Evolutionary conservation across 306 rosid genomes (phyloP), one percentile per base, ranked within the genome.

Genomic region (Vigna trinervia): DNA sequence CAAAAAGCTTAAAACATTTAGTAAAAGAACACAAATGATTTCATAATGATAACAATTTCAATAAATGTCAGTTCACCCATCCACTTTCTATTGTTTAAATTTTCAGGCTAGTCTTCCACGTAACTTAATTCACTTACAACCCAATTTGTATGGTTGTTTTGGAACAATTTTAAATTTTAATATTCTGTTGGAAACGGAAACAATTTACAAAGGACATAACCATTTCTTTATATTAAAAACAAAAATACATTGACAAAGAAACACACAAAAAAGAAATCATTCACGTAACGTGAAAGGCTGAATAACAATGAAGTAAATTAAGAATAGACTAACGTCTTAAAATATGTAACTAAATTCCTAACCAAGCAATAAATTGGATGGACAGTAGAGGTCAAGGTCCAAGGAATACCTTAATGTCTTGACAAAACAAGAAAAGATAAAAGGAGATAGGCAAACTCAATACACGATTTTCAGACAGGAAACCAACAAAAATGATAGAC

Each of bases 291-390:
- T 1, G 1, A 8, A 62, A 62, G 69, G 36, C 8, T 62, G 36
- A 34, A 62, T 62, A 34, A 13, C 23, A 28, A 36, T 10, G 14
- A 65, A 36, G 19, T 65, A 43, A 17, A 26, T 39, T 47, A 30
- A 53, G 60, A 70, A 78, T 57, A 57, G 61, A 60, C 81, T 57
- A 78, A 68, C 39, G 60, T 17, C 69, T 47, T 12, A 69, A 59
- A 60, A n/a, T 0, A 32, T 5, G 53, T 58, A 56, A 47, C 32
- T 17, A 69, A 59, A 46, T 28, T 30, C 64, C 38, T 36, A 58
- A n/a, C 39, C 5, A 30, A 43, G 22, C 66, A 78, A 58, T 58
- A 22, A 57, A 72, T 32, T 72, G 65, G 53, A 41, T 52, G 57
- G 39, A 71, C 28, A 13, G 10, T 46, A 63, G 43, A 71, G 41